phyloP scores from a whole-genome alignment of 2,329 filamentous ascomycete species.

The Cladosporium sp. region DNA sequence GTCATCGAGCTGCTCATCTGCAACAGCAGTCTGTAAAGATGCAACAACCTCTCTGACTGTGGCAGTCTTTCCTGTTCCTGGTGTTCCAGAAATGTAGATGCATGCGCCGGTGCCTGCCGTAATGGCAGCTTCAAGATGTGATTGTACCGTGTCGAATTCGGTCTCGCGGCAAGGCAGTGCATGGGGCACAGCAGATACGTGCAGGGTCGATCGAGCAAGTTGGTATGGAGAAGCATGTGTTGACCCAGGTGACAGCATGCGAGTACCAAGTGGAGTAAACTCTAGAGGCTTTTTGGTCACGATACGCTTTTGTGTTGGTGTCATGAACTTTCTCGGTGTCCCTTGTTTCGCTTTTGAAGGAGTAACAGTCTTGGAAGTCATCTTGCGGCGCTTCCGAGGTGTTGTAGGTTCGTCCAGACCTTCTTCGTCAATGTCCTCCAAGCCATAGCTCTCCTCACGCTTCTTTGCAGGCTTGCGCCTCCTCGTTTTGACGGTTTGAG shows the following conservation, averaged over 20 bases:
- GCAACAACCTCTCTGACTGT: constrained; percentile 93
- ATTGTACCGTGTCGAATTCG: constrained; percentile 89
- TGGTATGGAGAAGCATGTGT: constrained; percentile 84
- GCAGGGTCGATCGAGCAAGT: constrained; percentile 78
- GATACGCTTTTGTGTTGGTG: constrained; percentile 64
- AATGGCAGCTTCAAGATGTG: constrained; percentile 90
- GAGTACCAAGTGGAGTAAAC: constrained; percentile 91
- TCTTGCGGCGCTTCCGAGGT: constrained; percentile 47
- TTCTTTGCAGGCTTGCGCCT: constrained; percentile 39
- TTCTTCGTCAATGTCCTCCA: constrained; percentile 35
- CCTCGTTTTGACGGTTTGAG: constrained; percentile 67
- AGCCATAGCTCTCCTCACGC: constrained; percentile 44
- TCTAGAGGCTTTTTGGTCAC: constrained; percentile 83
- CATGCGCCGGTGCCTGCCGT: constrained; percentile 89
- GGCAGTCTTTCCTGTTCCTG: constrained; percentile 94
- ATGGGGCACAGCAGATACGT: constrained; percentile 87
- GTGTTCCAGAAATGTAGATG: constrained; percentile 98
- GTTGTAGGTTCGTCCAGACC: constrained; percentile 38
- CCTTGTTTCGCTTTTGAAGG: constrained; percentile 41
- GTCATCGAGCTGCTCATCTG: constrained; percentile 88
- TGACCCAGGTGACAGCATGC: constrained; percentile 71
- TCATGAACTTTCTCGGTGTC: constrained; percentile 53
- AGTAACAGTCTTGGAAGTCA: constrained; percentile 42
- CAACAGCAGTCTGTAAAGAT: constrained; percentile 81
- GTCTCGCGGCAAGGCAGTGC: constrained; percentile 86